Evolutionary conservation across 257 asterid species (phyloP).

Genomic region (Fraxinus quadrangulata): DNA sequence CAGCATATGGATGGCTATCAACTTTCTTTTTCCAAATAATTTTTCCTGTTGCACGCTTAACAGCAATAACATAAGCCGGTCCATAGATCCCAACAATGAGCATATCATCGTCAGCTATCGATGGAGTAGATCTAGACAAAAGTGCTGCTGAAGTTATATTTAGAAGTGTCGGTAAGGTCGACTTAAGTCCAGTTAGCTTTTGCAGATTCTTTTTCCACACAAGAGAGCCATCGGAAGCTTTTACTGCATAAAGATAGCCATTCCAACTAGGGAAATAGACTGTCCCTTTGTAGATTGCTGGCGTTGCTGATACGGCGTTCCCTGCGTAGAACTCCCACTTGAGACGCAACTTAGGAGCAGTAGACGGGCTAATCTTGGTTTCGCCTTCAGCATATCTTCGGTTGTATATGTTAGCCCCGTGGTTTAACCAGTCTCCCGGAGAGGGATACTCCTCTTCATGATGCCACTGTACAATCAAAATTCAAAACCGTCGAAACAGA

Average conservation of each 20-base stretch:
- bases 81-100: slow-evolving; percentile 45
- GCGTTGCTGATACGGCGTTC: slow-evolving; percentile 40
- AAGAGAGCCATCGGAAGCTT: slow-evolving; percentile 39
- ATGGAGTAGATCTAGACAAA: slow-evolving; percentile 49
- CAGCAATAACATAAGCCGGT: slow-evolving; percentile 49
- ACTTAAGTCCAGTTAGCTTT: slow-evolving; percentile 38
- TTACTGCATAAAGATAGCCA: slow-evolving; percentile 50
- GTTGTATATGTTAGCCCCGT: slow-evolving; percentile 57
- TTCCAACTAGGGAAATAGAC: slow-evolving; percentile 59
- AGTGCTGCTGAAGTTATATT: slow-evolving; percentile 23
- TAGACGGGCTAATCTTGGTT: slow-evolving; percentile 39
- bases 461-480: slow-evolving; percentile 12
- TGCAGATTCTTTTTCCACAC: slow-evolving; percentile 45
- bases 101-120: slow-evolving; percentile 40
- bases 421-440: slow-evolving; percentile 45
- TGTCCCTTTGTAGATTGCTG: slow-evolving; percentile 35
- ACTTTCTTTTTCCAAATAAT: slow-evolving; percentile 53
- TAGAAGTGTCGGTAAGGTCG: not conserved
- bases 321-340: slow-evolving; percentile 55
- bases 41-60: slow-evolving; percentile 40
- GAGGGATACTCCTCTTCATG: not conserved
- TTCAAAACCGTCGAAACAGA: too few relatives aligned
- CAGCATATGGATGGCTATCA: slow-evolving; percentile 42
- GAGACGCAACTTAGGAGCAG: slow-evolving; percentile 36
- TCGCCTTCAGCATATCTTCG: slow-evolving; percentile 39